These are phyloP conservation scores for Pythium periplocum DNA, from an alignment of 352 stramenopile genomes.

Conservation along the genomic window DNA sequence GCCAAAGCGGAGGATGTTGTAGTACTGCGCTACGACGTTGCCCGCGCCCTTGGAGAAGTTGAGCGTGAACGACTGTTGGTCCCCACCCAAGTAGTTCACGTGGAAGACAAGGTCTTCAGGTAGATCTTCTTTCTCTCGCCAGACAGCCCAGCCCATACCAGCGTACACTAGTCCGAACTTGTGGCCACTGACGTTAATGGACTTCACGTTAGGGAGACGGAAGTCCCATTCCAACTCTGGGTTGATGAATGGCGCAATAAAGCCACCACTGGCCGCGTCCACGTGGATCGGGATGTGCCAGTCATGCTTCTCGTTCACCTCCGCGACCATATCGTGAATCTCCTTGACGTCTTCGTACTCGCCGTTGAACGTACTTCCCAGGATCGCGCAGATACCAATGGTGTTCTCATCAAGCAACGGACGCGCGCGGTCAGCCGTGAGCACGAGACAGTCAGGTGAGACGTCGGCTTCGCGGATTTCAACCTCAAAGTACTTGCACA, in stretches of 20 bases:
- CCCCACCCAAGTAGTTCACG: constrained; percentile 89
- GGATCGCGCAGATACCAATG: constrained; percentile 88
- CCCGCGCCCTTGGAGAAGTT: constrained; percentile 92
- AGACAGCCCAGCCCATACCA: constrained; percentile 91
- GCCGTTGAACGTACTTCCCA: constrained; percentile 91
- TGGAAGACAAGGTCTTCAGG: constrained; percentile 88
- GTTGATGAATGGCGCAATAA: constrained; percentile 90
- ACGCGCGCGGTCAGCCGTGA: constrained; percentile 74
- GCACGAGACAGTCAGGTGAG: constrained; percentile 76
- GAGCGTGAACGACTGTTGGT: constrained; percentile 90
- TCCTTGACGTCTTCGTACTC: constrained; percentile 90
- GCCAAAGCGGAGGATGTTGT: constrained; percentile 91
- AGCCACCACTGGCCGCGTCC: constrained; percentile 88
- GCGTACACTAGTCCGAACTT: constrained; percentile 93
- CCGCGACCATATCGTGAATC: constrained; percentile 85
- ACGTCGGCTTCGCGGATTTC: constrained; percentile 87
- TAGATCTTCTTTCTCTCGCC: constrained; percentile 75
- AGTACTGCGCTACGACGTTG: constrained; percentile 89
- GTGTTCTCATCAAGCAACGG: constrained; percentile 90
- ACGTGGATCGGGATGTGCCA: constrained; percentile 89
- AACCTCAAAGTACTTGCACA: constrained; percentile 94
- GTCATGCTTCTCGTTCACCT: constrained; percentile 78
- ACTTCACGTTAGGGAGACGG: constrained; percentile 87
- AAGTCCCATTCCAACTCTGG: constrained; percentile 90
- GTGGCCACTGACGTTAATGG: constrained; percentile 92